A percentile compares a stretch with the other conserved stretches of the same genome.
These are phyloP conservation scores for Curvularia eragrostidis DNA, from an alignment of 2,329 filamentous ascomycete species.

Conservation along the genomic window DNA sequence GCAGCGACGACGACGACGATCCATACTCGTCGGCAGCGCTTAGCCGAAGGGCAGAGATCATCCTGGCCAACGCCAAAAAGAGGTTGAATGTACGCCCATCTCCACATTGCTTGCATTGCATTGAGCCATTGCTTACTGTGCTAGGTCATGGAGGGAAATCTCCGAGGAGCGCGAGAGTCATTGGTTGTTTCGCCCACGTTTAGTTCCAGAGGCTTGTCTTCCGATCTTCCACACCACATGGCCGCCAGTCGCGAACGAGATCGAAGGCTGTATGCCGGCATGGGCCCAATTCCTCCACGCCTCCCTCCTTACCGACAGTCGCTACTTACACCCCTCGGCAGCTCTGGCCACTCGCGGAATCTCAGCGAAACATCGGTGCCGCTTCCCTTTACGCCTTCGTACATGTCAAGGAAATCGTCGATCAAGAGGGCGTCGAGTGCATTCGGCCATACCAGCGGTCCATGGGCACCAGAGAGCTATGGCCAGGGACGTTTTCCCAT, in stretches of 20 bases:
- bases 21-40: conserved; percentile 68
- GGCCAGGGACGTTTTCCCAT: conserved; percentile 47
- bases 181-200: conserved; percentile 63
- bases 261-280: conserved; percentile 44
- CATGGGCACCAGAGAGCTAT: conserved; percentile 48
- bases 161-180: conserved; percentile 77
- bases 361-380: conserved; percentile 53
- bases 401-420: conserved; percentile 32
- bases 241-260: conserved; percentile 46
- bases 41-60: conserved; percentile 78
- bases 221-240: conserved; percentile 45
- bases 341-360: conserved; percentile 48
- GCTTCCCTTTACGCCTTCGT: conserved; percentile 41
- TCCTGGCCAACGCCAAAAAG: conserved; percentile 90
- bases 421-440: conserved; percentile 51
- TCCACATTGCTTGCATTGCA: conserved; percentile 1
- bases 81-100: conserved; percentile 74
- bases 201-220: conserved; percentile 47
- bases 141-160: conserved; percentile 92
- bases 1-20: conserved; percentile 60
- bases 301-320: conserved; percentile 43
- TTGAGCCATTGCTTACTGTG: conserved; percentile 32
- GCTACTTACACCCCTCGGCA: conserved; percentile 39
- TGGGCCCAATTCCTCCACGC: conserved; percentile 47
- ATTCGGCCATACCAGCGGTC: conserved; percentile 46